A percentile compares a stretch with the other conserved stretches of the same genome.
Conservation (phyloP, 352 stramenopile species). For the Pythium oligandrum region DNA sequence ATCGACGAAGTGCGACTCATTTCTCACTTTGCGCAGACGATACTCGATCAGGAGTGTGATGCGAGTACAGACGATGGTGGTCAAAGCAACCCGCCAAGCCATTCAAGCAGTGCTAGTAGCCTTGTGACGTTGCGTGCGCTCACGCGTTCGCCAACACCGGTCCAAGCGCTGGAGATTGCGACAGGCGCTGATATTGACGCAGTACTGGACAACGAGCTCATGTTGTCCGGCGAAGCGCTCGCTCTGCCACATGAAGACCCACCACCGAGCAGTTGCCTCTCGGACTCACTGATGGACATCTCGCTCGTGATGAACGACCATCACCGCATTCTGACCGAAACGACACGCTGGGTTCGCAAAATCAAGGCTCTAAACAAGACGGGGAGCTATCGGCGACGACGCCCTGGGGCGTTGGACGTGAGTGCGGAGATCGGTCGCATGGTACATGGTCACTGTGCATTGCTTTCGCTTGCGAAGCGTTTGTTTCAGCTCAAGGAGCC, state of each 20-base stretch:
- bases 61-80: constrained; percentile 1
- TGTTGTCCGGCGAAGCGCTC: constrained; percentile 7
- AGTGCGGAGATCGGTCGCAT: constrained; percentile 43
- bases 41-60: constrained; percentile 46
- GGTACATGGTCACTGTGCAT: constrained; percentile 46
- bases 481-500: constrained; percentile 56
- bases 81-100: constrained; percentile 16
- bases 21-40: constrained; percentile 52
- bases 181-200: not conserved
- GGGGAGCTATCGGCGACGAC: constrained; percentile 2
- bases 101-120: constrained; percentile 41
- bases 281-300: constrained; percentile 62
- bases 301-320: constrained; percentile 77
- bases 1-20: constrained; percentile 54
- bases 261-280: constrained; percentile 17
- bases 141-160: constrained; percentile 29
- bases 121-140: constrained; percentile 23
- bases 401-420: constrained; percentile 20
- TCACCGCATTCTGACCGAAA: constrained; percentile 52
- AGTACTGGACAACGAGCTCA: constrained; percentile 5
- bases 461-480: constrained; percentile 38
- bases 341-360: constrained; percentile 41
- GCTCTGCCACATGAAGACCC: constrained; percentile 6
- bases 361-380: constrained; percentile 11
- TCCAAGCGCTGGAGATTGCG: not conserved